Evolutionary conservation across 2,329 filamentous ascomycete genomes (phyloP).

Genomic region (Fusarium virguliforme): DNA sequence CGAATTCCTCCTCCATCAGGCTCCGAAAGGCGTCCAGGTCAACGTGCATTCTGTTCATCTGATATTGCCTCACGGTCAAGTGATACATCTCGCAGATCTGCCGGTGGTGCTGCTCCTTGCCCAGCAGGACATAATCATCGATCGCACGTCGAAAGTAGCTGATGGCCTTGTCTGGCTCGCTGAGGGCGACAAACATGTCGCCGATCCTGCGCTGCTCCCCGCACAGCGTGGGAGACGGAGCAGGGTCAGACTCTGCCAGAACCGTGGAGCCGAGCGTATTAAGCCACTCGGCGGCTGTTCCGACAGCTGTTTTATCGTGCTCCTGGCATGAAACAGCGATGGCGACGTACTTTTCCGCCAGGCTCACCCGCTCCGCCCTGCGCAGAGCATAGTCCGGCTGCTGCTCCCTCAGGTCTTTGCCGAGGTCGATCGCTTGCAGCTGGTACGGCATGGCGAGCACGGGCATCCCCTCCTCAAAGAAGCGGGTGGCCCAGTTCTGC

Average conservation of each 20-base stretch:
- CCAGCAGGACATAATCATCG: not conserved
- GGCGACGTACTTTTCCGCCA: not conserved
- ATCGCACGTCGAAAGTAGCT: not conserved
- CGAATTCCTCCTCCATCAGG: not conserved
- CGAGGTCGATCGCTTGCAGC: not conserved
- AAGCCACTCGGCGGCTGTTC: not conserved
- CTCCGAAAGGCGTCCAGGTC: not conserved
- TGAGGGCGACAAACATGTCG: not conserved
- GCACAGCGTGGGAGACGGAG: not conserved
- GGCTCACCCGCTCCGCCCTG: not conserved
- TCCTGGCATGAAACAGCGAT: not conserved
- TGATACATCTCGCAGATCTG: not conserved
- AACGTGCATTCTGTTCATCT: not conserved
- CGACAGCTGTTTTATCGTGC: not conserved
- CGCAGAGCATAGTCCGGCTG: not conserved
- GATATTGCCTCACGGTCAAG: not conserved
- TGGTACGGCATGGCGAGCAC: not conserved
- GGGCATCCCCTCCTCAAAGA: constrained; percentile 1
- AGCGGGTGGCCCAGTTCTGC: constrained; percentile 1
- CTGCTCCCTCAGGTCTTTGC: not conserved
- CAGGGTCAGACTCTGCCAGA: not conserved
- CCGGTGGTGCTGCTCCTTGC: not conserved
- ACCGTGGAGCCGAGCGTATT: not conserved
- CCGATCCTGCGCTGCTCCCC: not conserved
- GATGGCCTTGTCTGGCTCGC: not conserved